Evolutionary conservation across 805 yeast species (phyloP), one percentile per base, ranked within the genome.

Genomic region (Barnettozyma pratensis): DNA sequence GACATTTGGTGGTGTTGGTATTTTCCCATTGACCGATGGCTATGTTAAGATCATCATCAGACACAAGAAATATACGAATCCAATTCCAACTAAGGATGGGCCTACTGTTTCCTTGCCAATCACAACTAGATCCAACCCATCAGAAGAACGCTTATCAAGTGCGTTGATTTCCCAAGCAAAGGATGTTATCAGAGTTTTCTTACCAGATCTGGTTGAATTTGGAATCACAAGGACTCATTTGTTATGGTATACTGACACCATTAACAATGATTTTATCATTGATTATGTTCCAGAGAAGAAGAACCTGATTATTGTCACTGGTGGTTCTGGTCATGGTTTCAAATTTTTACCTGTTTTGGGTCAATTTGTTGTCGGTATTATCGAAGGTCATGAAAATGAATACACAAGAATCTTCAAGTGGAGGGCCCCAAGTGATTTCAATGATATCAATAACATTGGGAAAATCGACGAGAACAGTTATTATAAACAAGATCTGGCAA

Each of bases 191-290:
- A 50, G 42, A 37, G 43, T 48, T 11, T 58, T 58, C 41, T 42
- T 52, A 9, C 60, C 59, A 9, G 61, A 58, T 37, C 32, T 58
- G 2, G 48, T 39, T 2, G 47, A 46, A 37, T 50, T 52, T 37
- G 61, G 61, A 12, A 44, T 44, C 14, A 26, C 42, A 6, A 37
- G 42, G n/a, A 50, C 59, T 1, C 29, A 53, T 67, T 66, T 44
- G 63, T 68, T 73, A 49, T 75, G 71, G 71, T 67, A 66, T 46
- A 65, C 67, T 5, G 70, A 67, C 47, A 57, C 70, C 4, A 64
- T 64, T 19, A 59, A 65, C 41, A 61, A 64, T 35, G 68, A 56
- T 54, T 44, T 31, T 14, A 28, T 44, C n/a, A 31, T 44, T 9
- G 47, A 44, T 28, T 39, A n/a, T 28, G 39, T 32, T 14, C 47